These are phyloP conservation scores for Musa itinerans DNA, from an alignment of 176 grass and related monocot species.

Conservation along the genomic window DNA sequence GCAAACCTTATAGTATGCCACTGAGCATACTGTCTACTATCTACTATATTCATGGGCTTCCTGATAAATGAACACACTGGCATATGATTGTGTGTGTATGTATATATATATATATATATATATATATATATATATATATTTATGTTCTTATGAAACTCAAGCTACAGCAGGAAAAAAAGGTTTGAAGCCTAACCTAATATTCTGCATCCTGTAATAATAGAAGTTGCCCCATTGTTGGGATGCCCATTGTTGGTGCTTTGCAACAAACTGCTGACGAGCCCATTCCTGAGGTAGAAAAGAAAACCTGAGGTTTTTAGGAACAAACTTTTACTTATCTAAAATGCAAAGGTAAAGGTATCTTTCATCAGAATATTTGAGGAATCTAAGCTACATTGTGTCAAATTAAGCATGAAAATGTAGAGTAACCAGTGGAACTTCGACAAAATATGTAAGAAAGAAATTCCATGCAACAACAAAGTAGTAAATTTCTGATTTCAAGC, in stretches of 20 bases:
- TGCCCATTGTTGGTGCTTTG: conserved; percentile 95
- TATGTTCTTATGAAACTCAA: too few species aligned
- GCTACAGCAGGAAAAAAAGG: neutral
- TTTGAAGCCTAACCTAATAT: conserved; percentile 54
- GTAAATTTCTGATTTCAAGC: too few species aligned
- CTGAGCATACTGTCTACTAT: too few species aligned
- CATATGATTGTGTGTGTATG: too few species aligned
- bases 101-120: too few species aligned
- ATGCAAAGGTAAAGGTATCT: neutral
- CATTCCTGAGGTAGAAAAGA: conserved; percentile 43
- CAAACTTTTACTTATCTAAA: neutral
- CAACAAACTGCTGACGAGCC: conserved; percentile 86
- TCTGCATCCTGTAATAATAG: conserved; percentile 94
- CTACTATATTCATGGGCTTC: too few species aligned
- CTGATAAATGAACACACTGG: too few species aligned
- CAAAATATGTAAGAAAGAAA: neutral
- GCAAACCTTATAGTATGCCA: too few species aligned
- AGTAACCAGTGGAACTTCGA: neutral
- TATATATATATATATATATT: too few species aligned
- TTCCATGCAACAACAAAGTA: too few species aligned
- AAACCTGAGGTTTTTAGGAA: neutral
- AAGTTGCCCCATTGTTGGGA: conserved; percentile 98
- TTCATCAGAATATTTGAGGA: neutral
- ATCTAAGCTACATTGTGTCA: too few species aligned
- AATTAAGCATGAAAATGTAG: neutral